Percentiles rank a stretch among this genome's conserved stretches.
These are phyloP conservation scores for Teunomyces stri DNA, from an alignment of 805 yeast species.

Conservation along the genomic window DNA sequence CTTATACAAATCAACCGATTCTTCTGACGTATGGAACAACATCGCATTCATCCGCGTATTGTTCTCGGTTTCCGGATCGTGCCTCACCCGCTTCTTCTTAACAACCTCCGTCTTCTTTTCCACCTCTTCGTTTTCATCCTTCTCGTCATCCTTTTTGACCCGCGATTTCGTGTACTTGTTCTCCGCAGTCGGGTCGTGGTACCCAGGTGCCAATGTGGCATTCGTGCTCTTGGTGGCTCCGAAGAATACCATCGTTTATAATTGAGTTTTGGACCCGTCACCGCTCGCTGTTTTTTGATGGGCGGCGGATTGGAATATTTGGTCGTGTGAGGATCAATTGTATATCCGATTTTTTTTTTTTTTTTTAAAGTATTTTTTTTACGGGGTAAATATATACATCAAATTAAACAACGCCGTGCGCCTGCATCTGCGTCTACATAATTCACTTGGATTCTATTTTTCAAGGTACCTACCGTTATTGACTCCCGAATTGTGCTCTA, in stretches of 20 bases:
- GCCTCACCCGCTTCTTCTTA: conserved; percentile 2
- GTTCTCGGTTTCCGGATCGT: conserved; percentile 24
- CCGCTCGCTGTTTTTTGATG: background rate
- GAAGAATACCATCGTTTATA: conserved; percentile 3
- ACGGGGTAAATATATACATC: background rate
- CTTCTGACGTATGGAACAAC: conserved; percentile 37
- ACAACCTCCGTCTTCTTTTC: conserved; percentile 4
- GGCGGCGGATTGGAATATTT: background rate
- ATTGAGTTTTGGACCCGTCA: background rate
- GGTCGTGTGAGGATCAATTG: background rate
- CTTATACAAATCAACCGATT: conserved; percentile 36
- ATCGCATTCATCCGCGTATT: conserved; percentile 40
- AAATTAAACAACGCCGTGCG: background rate
- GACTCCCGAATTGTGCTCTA: conserved; percentile 63
- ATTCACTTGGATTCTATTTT: background rate
- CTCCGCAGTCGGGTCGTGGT: conserved; percentile 6
- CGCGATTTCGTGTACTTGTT: conserved; percentile 3
- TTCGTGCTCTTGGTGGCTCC: conserved; percentile 2
- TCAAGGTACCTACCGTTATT: conserved; percentile 57
- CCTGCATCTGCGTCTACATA: background rate
- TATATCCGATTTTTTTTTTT: background rate
- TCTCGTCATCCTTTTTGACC: background rate
- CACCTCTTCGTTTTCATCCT: background rate
- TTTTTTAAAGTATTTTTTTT: background rate
- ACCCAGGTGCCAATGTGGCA: conserved; percentile 1